These are phyloP conservation scores for Cladophialophora exuberans DNA, from an alignment of 2,329 filamentous ascomycete species.

Conservation along the genomic window DNA sequence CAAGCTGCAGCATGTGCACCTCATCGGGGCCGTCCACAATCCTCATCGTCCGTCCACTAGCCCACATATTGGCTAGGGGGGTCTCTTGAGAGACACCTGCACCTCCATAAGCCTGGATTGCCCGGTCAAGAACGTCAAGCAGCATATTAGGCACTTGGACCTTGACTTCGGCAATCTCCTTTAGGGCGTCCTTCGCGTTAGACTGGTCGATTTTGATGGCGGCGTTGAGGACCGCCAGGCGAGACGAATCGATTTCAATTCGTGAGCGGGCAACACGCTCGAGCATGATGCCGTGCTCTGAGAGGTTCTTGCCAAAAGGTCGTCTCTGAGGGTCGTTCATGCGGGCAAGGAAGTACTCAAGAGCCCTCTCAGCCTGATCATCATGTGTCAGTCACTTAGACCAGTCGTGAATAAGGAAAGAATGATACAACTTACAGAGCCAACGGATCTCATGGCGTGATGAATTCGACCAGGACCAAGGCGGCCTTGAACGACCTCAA, in stretches of 20 bases:
- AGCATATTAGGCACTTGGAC: constrained; percentile 82
- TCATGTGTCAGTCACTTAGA: background rate
- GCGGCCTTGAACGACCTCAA: constrained; percentile 97
- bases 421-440: constrained; percentile 56
- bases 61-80: constrained; percentile 69
- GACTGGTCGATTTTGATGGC: constrained; percentile 91
- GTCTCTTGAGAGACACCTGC: constrained; percentile 94
- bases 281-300: constrained; percentile 89
- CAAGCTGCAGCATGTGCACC: constrained; percentile 72
- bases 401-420: background rate
- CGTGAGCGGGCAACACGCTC: constrained; percentile 92
- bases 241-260: constrained; percentile 90
- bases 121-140: constrained; percentile 87
- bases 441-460: constrained; percentile 95
- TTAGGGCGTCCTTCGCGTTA: constrained; percentile 85
- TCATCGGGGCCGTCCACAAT: constrained; percentile 95
- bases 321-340: constrained; percentile 91
- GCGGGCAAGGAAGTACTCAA: constrained; percentile 93
- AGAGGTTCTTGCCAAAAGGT: constrained; percentile 84
- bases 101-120: constrained; percentile 88
- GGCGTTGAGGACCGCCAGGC: constrained; percentile 88
- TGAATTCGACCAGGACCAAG: constrained; percentile 95
- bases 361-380: constrained; percentile 69
- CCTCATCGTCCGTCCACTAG: constrained; percentile 84
- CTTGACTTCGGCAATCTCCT: constrained; percentile 95